These are phyloP conservation scores for Aspergillus luchuensis DNA, from an alignment of 2,329 filamentous ascomycete genomes.

Conservation along the genomic window DNA sequence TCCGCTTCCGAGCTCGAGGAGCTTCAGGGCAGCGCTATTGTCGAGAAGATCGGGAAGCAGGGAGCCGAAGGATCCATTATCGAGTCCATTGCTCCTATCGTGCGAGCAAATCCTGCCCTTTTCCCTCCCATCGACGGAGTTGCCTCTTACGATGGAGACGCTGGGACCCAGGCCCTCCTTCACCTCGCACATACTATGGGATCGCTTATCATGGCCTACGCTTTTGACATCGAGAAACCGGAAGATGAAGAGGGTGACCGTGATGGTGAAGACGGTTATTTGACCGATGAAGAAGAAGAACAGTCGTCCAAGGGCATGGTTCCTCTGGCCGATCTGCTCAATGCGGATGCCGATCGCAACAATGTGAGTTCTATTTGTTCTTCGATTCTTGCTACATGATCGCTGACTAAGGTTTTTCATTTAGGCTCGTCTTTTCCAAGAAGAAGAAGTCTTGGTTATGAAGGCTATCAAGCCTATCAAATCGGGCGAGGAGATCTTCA, in stretches of 20 bases:
- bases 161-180: constrained; percentile 52
- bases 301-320: constrained; percentile 79
- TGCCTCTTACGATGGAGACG: constrained; percentile 43
- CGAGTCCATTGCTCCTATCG: constrained; percentile 57
- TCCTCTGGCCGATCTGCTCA: constrained; percentile 85
- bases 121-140: constrained; percentile 46
- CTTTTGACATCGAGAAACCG: constrained; percentile 72
- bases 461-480: constrained; percentile 68
- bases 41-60: constrained; percentile 72
- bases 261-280: constrained; percentile 48
- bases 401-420: constrained; percentile 8
- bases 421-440: constrained; percentile 62
- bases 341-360: constrained; percentile 79
- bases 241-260: constrained; percentile 61
- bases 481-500: constrained; percentile 76
- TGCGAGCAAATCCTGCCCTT: constrained; percentile 42
- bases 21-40: constrained; percentile 76
- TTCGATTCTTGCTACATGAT: not conserved
- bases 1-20: constrained; percentile 66
- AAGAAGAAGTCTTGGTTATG: constrained; percentile 65
- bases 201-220: constrained; percentile 88
- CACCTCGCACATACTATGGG: constrained; percentile 75
- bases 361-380: constrained; percentile 58
- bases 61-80: constrained; percentile 71
- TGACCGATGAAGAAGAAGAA: constrained; percentile 67